Base-by-base conservation (phyloP, 2,329 filamentous ascomycete genomes). In the Fusarium globosum region DNA sequence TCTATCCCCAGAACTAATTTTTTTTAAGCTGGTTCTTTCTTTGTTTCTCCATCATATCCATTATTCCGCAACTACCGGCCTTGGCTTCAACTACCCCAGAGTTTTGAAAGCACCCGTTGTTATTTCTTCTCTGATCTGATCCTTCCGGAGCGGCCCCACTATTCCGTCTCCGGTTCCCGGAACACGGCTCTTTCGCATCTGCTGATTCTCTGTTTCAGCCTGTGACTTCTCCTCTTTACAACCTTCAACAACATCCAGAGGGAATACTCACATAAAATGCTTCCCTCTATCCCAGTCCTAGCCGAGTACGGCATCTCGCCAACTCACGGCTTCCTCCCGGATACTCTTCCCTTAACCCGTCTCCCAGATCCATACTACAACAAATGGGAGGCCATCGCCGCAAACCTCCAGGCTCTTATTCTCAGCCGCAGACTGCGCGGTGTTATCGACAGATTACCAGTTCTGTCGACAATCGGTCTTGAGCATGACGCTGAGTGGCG, bases 301-400 rank as follows among this genome's bases (percentile, higher is more conserved):
- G 88, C 90, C 81, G 92, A 97, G 82, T 97, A 97, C 84, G 94
- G 93, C 83, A 90, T 95, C 82, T 94, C 93, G 74, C 85, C 89
- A 69, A 86, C 90, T 65, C 90, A 94, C 84, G 96, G 96, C 79
- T 99, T 99, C 85, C 89, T 99, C 61, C 95, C 96, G 4, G 87
- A 93, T 71, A 91, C 94, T 73, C 85, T 93, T 41, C 96, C 96
- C 46, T 86, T 98, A 72, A 91, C 94, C 70, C 86, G 90, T 62
- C 90, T 99, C 20, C 93, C 95, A 15, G 93, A 98, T 79, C 89
- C 93, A 6, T 98, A 98, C 86, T 99, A 98, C 83, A 92, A 93
- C 82, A 94, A 94, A 80, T 99, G 96, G 96, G 96, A 99, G 84
- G 90, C 92, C 51, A 88, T 98, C 56, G 90, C 92, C 39, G 89